Base-by-base conservation (phyloP, 2,329 filamentous ascomycete genomes). In the Talaromyces sp. region DNA sequence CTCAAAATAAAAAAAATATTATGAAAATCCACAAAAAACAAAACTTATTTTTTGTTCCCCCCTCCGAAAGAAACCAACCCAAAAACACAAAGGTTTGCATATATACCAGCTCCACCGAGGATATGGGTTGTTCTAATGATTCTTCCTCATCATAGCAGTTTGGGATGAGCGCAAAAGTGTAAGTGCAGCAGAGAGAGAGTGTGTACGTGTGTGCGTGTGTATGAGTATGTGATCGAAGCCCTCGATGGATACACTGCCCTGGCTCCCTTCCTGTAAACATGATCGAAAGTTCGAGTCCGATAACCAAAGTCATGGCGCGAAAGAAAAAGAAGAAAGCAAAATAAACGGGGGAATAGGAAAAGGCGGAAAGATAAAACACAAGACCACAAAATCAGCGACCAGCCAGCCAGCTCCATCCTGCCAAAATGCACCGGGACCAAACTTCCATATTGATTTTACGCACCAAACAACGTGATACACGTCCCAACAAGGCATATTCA, bases 371-470 rank as follows among this genome's bases (percentile, higher is more conserved):
- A 56, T 56, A 28, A 52, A 58, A 53, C 36, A n/a, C 41, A 37
- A 56, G 28, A 63, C 66, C 64, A 62, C 65, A 63, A 62, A 73
- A 73, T 67, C 70, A 67, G 71, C 66, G 65, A 72, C 71, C 70
- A 70, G 70, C 71, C 71, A 70, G 65, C 70, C 72, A 70, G 72
- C 72, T 74, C 72, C 72, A 72, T 70, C 61, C 70, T 71, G 70
- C 73, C 71, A 70, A 63, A 67, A 74, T 74, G 72, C 72, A 74
- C 72, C 72, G 67, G 43, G 66, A 73, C 73, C 70, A 68, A 72
- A 73, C 71, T 70, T 57, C 72, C 72, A 71, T 73, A 72, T 73
- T 73, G 70, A 48, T 41, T 74, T 73, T 67, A 68, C 70, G 69
- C 68, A 70, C 68, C 67, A 71, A 71, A 69, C 63, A 70, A 68